phyloP scores from a whole-genome alignment of 83 land plant genomes.

The Picea mariana region DNA sequence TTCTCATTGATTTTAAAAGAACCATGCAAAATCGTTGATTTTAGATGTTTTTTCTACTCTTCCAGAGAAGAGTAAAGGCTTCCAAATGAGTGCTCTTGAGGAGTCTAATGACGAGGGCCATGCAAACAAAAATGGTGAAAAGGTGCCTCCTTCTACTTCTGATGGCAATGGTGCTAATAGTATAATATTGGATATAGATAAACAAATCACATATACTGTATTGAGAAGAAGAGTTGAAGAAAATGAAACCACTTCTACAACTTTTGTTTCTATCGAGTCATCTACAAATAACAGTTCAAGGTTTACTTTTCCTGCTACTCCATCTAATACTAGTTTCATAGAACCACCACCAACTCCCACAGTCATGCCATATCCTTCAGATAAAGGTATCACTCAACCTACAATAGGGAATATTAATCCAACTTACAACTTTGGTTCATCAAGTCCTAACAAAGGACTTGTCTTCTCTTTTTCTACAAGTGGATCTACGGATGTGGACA shows the following conservation, averaged over 20 bases:
- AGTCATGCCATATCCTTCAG: conserved; percentile 1
- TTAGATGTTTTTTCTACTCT: conserved; percentile 2
- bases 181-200: not conserved
- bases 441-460: not conserved
- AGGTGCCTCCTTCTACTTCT: not conserved
- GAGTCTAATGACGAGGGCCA: conserved; percentile 7
- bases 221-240: not conserved
- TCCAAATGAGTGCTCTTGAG: conserved; percentile 60
- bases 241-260: not conserved
- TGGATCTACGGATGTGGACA: not conserved
- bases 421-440: conserved; percentile 9
- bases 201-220: not conserved
- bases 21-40: not conserved
- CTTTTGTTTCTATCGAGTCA: conserved; percentile 1
- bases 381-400: not conserved
- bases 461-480: conserved; percentile 12
- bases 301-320: conserved; percentile 16
- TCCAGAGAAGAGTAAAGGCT: conserved; percentile 25
- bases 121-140: conserved; percentile 8
- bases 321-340: conserved; percentile 15
- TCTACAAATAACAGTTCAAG: conserved; percentile 11
- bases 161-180: conserved; percentile 13
- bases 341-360: conserved; percentile 18
- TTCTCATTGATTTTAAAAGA: too few relatives aligned
- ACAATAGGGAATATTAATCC: not conserved